A percentile compares a stretch with the other conserved stretches of the same genome.
Evolutionary conservation across 345 rosid species (phyloP).

Genomic region (Toxicodendron radicans): DNA sequence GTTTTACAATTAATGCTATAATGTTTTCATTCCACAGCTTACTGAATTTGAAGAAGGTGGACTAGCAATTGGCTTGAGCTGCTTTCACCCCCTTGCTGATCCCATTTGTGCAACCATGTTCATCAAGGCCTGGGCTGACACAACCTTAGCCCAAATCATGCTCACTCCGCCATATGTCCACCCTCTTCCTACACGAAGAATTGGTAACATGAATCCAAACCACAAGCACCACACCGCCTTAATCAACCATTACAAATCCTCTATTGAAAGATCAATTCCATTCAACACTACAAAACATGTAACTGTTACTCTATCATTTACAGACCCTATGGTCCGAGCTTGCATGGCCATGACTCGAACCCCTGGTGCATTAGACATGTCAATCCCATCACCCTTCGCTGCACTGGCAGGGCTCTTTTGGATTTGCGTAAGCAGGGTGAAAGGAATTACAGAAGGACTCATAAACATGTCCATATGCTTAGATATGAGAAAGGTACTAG

Average conservation of each 20-base stretch:
- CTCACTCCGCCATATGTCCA: conserved; percentile 50
- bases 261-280: conserved; percentile 16
- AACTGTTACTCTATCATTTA: conserved; percentile 45
- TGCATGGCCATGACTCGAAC: conserved; percentile 38
- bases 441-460: conserved; percentile 36
- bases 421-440: conserved; percentile 51
- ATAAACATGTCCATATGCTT: conserved; percentile 51
- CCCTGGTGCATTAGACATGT: neutral
- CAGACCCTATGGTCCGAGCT: conserved; percentile 40
- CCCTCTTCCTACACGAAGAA: conserved; percentile 38
- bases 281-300: conserved; percentile 17
- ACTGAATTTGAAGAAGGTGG: conserved; percentile 85
- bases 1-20: too few relatives aligned
- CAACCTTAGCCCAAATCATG: conserved; percentile 37
- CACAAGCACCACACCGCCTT: conserved; percentile 28
- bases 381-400: conserved; percentile 40
- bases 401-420: conserved; percentile 62
- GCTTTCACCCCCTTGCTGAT: conserved; percentile 65
- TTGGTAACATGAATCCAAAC: conserved; percentile 13
- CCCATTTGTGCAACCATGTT: conserved; percentile 53
- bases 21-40: conserved; percentile 31
- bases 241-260: conserved; percentile 42
- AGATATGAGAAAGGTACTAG: conserved; percentile 49
- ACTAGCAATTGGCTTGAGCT: conserved; percentile 70
- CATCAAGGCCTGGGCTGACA: conserved; percentile 75